These are phyloP conservation scores for Sporothrix pseudoabietina DNA, from an alignment of 2,329 filamentous ascomycete species.

Conservation along the genomic window DNA sequence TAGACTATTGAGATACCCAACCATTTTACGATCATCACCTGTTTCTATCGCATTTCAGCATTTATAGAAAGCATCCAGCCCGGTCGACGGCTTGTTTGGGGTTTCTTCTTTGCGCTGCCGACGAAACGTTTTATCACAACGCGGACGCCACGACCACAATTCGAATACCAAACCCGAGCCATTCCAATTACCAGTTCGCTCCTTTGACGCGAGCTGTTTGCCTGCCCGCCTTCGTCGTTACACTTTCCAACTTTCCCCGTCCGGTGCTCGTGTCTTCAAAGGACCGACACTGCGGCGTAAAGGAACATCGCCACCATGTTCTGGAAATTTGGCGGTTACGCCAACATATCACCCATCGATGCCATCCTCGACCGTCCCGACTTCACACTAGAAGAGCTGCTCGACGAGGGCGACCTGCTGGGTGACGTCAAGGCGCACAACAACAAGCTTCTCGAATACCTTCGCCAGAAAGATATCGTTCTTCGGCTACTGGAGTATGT, in stretches of 20 bases:
- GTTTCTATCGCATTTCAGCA: conserved; percentile 24
- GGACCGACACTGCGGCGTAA: conserved; percentile 24
- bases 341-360: conserved; percentile 95
- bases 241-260: not conserved
- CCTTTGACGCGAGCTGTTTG: not conserved
- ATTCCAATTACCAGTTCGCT: not conserved
- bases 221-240: not conserved
- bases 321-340: conserved; percentile 99
- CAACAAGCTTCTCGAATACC: conserved; percentile 92
- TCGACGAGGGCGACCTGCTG: conserved; percentile 94
- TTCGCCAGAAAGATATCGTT: conserved; percentile 83
- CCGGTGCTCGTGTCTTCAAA: conserved; percentile 25
- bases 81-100: not conserved
- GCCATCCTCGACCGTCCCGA: conserved; percentile 95
- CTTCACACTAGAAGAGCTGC: conserved; percentile 90
- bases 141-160: not conserved
- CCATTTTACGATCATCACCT: conserved; percentile 15
- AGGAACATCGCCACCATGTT: conserved; percentile 67
- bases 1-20: conserved; percentile 32
- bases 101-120: not conserved
- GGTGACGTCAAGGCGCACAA: conserved; percentile 99
- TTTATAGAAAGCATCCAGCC: conserved; percentile 26
- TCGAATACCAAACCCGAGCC: not conserved
- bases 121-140: not conserved
- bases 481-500: conserved; percentile 89